phyloP scores from a whole-genome alignment of 345 rosid genomes.

The Barbarea vulgaris region DNA sequence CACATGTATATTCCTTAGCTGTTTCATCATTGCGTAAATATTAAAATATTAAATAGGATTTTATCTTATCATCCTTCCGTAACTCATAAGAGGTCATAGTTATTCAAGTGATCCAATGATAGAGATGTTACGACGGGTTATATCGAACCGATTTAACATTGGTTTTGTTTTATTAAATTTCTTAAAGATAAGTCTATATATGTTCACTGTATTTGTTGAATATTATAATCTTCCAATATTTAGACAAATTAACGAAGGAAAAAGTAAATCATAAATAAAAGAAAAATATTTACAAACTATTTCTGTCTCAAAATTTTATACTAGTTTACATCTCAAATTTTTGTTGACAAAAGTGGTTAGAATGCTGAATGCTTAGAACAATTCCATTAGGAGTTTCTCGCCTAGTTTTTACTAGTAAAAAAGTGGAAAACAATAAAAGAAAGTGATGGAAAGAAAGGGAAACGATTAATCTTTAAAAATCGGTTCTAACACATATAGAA shows the following conservation, averaged over 20 bases:
- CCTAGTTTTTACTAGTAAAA: too few relatives aligned
- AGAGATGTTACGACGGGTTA: background rate
- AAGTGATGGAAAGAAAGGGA: too few relatives aligned
- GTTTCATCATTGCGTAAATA: background rate
- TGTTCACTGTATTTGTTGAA: background rate
- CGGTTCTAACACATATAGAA: too few relatives aligned
- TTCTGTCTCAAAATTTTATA: background rate
- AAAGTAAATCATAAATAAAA: too few relatives aligned
- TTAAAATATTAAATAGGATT: background rate
- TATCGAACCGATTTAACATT: background rate
- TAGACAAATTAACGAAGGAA: too few relatives aligned
- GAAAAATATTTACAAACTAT: background rate
- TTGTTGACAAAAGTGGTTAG: background rate
- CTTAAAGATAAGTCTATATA: background rate
- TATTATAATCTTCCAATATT: background rate
- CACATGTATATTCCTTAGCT: background rate
- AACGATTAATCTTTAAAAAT: too few relatives aligned
- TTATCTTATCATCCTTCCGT: slow-evolving; percentile 8
- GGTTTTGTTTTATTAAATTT: background rate
- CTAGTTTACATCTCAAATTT: background rate
- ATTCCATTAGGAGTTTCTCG: too few relatives aligned
- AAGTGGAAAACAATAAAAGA: too few relatives aligned
- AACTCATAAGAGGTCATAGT: slow-evolving; percentile 4
- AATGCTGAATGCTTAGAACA: too few relatives aligned
- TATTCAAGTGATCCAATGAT: slow-evolving; percentile 10